phyloP scores from a whole-genome alignment of 306 rosid genomes.

The Prunus dulcis region DNA sequence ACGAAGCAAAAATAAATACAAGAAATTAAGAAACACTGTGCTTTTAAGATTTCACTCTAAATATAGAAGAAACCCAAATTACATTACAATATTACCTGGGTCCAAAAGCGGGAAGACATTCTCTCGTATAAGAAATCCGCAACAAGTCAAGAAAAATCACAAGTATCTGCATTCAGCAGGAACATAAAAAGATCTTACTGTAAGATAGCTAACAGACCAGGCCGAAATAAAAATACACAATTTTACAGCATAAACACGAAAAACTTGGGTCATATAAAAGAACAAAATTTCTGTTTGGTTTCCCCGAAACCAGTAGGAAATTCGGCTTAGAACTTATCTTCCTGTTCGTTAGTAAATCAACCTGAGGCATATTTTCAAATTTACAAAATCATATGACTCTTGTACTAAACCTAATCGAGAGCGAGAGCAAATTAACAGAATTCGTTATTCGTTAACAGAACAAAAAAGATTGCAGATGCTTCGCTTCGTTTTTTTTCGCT shows the following conservation, averaged over 20 bases:
- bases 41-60: background rate
- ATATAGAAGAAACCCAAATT: background rate
- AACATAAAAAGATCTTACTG: background rate
- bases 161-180: conserved; percentile 5
- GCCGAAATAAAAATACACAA: background rate
- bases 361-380: background rate
- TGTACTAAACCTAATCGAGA: background rate
- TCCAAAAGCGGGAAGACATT: conserved; percentile 56
- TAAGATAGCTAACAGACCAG: background rate
- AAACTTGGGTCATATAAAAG: background rate
- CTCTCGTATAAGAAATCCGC: background rate
- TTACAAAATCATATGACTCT: background rate
- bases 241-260: background rate
- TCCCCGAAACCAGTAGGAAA: background rate
- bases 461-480: too few relatives aligned
- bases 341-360: background rate
- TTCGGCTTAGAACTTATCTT: background rate
- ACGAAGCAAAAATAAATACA: background rate
- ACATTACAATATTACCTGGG: conserved; percentile 34
- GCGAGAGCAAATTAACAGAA: background rate
- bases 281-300: background rate
- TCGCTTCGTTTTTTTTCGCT: background rate
- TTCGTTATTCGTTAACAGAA: background rate
- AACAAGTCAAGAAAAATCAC: background rate
- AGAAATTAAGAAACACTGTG: background rate